A percentile compares a stretch with the other conserved stretches of the same genome.
These are phyloP conservation scores for Hypholoma sublateritium DNA, from an alignment of 768 basidiomycete genomes.

Conservation along the genomic window DNA sequence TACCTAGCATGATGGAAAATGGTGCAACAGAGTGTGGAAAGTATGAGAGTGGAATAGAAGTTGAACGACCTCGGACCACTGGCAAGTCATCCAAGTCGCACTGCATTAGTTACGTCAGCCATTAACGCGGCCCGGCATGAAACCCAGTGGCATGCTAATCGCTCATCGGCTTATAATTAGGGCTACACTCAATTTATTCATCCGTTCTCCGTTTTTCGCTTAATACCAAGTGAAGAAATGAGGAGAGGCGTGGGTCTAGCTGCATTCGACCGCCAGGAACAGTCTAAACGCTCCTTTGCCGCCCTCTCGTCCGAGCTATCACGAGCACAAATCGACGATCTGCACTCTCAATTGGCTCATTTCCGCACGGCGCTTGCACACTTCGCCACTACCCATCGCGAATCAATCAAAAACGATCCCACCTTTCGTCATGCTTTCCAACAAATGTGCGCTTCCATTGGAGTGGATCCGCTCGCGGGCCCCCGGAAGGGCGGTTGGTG, in stretches of 20 bases:
- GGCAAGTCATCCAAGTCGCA: no score
- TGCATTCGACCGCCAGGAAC: conserved; percentile 86
- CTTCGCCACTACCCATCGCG: conserved; percentile 83
- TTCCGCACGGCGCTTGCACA: conserved; percentile 78
- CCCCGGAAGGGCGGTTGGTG: conserved; percentile 88
- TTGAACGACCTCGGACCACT: no score
- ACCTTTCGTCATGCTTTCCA: conserved; percentile 90
- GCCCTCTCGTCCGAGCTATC: conserved; percentile 80
- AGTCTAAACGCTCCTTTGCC: conserved; percentile 78
- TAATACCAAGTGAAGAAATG: conserved; percentile 7
- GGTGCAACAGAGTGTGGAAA: neutral
- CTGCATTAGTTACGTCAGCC: no score
- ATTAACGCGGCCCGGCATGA: no score
- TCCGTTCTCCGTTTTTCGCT: neutral
- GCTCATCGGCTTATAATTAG: no score
- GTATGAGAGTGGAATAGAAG: no score
- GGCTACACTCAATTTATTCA: neutral
- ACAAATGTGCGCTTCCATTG: conserved; percentile 93
- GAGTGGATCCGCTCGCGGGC: conserved; percentile 91
- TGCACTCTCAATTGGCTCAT: conserved; percentile 78
- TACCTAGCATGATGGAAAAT: conserved; percentile 59
- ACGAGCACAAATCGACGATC: conserved; percentile 69
- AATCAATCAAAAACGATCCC: conserved; percentile 81
- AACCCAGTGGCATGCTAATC: no score
- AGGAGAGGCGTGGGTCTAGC: conserved; percentile 84